Evolutionary conservation across 495 filamentous ascomycete species (phyloP).

Genomic region (Tirmania nivea): DNA sequence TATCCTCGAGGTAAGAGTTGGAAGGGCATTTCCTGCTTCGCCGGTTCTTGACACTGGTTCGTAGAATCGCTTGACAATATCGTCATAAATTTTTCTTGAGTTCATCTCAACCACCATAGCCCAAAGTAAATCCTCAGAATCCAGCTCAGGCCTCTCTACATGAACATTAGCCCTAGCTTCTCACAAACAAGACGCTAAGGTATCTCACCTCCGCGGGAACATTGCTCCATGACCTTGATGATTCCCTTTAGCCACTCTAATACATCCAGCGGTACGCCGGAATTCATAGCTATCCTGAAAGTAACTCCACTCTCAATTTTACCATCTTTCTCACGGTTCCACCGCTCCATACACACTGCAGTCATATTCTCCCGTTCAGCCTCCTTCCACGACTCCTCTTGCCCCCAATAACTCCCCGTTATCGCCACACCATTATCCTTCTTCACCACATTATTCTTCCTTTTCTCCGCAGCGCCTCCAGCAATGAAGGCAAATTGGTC

Average conservation of each 20-base stretch:
- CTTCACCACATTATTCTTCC: background rate
- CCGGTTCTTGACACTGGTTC: conserved; percentile 1
- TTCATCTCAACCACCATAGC: conserved; percentile 13
- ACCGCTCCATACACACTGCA: conserved; percentile 18
- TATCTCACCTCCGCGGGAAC: conserved; percentile 14
- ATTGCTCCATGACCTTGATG: conserved; percentile 9
- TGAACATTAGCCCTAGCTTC: conserved; percentile 3
- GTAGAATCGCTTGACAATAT: conserved; percentile 13
- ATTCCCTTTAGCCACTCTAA: conserved; percentile 13
- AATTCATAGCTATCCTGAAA: conserved; percentile 18
- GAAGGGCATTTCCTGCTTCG: conserved; percentile 1
- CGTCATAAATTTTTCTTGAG: conserved; percentile 8
- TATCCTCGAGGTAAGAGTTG: conserved; percentile 7
- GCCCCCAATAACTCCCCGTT: background rate
- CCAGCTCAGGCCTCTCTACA: conserved; percentile 8
- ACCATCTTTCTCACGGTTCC: background rate
- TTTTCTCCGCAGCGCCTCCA: conserved; percentile 5
- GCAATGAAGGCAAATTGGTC: conserved; percentile 19
- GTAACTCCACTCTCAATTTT: conserved; percentile 1
- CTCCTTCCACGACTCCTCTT: background rate
- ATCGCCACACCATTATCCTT: background rate
- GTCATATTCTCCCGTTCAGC: conserved; percentile 5
- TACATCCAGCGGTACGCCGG: conserved; percentile 12
- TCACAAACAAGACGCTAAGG: conserved; percentile 2
- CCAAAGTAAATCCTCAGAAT: conserved; percentile 12